A percentile compares a stretch with the other conserved stretches of the same genome.
These are phyloP conservation scores for Borovskyia barvae DNA, from an alignment of 208 protist species.

Conservation along the genomic window DNA sequence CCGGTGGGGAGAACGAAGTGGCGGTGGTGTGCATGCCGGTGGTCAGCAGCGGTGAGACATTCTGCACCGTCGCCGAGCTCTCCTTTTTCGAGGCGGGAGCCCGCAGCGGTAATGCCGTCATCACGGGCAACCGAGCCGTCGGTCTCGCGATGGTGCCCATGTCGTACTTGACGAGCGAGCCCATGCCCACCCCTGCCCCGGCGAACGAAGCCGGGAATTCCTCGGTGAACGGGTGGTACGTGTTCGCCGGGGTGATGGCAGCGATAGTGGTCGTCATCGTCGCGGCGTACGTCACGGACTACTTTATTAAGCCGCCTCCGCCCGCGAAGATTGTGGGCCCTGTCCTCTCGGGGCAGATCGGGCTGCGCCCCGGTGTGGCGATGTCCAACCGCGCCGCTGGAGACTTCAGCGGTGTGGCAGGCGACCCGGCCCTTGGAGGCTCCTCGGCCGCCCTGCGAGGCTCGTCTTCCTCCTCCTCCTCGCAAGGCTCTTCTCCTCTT, in stretches of 20 bases:
- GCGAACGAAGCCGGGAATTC: neutral
- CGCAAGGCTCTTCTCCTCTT: too few relatives aligned
- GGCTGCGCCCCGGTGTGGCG: slow-evolving; percentile 7
- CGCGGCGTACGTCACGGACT: slow-evolving; percentile 46
- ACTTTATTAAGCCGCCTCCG: slow-evolving; percentile 56
- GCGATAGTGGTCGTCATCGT: slow-evolving; percentile 34
- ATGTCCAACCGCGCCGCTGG: too few relatives aligned
- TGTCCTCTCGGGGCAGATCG: slow-evolving; percentile 1
- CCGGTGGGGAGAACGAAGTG: slow-evolving; percentile 27
- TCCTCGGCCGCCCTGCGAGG: too few relatives aligned
- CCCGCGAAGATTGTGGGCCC: slow-evolving; percentile 38
- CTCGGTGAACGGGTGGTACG: slow-evolving; percentile 19
- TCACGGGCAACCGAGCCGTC: neutral
- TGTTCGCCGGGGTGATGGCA: slow-evolving; percentile 41
- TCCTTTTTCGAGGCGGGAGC: slow-evolving; percentile 8
- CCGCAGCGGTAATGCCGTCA: neutral
- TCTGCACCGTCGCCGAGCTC: slow-evolving; percentile 17
- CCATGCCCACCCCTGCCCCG: neutral
- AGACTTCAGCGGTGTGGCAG: too few relatives aligned
- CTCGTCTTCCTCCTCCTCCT: too few relatives aligned
- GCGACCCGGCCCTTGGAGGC: too few relatives aligned
- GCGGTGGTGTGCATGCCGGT: slow-evolving; percentile 32
- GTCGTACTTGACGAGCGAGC: slow-evolving; percentile 7
- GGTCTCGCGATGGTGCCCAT: slow-evolving; percentile 18
- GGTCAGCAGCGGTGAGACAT: neutral